Base-by-base conservation (phyloP, 805 yeast genomes). In the Brettanomyces sp. region DNA sequence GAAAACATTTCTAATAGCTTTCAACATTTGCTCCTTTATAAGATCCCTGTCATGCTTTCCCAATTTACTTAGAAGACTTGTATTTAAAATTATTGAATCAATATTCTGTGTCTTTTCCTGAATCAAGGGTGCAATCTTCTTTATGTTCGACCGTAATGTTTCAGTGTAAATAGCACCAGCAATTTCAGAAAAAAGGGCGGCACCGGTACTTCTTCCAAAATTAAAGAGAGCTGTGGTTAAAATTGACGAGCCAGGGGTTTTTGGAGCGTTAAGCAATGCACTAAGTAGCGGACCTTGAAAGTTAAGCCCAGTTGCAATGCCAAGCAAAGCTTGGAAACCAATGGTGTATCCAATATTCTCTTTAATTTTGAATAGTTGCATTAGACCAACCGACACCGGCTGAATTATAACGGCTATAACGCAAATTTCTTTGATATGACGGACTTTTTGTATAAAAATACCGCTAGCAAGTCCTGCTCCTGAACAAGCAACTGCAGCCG, bases 401-500 rank as follows among this genome's bases (percentile, higher is more conserved):
- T 6, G 22, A 4, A 46, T 7, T 4, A 42, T 12, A n/a, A 43
- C 30, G 5, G 40, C 9, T 1, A 39, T 21, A 4, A 46, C 14
- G 14, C 41, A 7, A 38, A 18, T 39, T 5, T 23, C n/a, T 24
- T 43, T 46, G 7, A 46, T 18, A n/a, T 23, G 23, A 11, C 39
- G 24, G 7, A 42, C 33, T 11, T 37, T 34, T 18, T 46, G 45
- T 5, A 43, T 14, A 12, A 34, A 4, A 7, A 39, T 25, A 25
- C 45, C 45, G 8, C 43, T 4, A 8, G n/a, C 2, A 9, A 21
- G 11, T 22, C 38, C 33, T 18, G 18, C 37, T 7, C 18, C 18
- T 7, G 14, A 14, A 14, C 30, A 18, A 18, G 36, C n/a, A n/a
- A 40, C 18, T 11, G 74, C 65, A 32, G 62, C 42, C 1, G 80